These are phyloP conservation scores for Miscanthus sacchariflorus DNA, from an alignment of 202 grass and related monocot species.

Conservation along the genomic window DNA sequence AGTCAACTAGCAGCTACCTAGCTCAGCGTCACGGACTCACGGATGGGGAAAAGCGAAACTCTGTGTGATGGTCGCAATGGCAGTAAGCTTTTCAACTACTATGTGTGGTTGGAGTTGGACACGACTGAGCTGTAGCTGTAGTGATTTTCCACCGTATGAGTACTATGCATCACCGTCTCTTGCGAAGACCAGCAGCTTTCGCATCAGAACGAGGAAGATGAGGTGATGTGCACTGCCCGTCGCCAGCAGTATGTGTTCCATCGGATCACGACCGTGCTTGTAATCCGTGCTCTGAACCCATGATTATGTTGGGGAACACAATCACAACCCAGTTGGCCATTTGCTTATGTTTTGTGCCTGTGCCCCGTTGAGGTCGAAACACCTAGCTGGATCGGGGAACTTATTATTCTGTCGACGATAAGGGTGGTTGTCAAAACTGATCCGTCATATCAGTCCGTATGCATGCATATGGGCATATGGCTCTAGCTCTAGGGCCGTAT, in stretches of 20 bases:
- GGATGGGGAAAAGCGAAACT: not conserved
- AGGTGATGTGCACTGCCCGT: not conserved
- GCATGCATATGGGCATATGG: not conserved
- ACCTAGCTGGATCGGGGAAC: not conserved
- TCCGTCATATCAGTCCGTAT: not conserved
- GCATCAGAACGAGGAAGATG: not conserved
- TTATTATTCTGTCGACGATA: not conserved
- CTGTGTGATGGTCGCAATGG: not conserved
- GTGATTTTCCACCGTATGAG: conserved; percentile 26
- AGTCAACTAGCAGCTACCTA: not conserved
- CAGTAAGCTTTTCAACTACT: conserved; percentile 2
- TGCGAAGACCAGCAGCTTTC: conserved; percentile 8
- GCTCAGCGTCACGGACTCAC: not conserved
- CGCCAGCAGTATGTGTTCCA: not conserved
- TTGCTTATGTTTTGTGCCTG: not conserved
- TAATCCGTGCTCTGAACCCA: conserved; percentile 3
- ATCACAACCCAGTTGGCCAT: conserved; percentile 4
- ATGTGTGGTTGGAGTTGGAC: conserved; percentile 1
- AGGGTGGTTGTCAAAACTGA: not conserved
- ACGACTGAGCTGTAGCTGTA: conserved; percentile 6
- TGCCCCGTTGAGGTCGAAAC: not conserved
- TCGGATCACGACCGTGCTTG: conserved; percentile 20
- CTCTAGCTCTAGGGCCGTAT: not conserved
- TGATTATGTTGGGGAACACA: not conserved
- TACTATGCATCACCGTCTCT: not conserved